Percentiles rank a stretch among this genome's conserved stretches.
These are phyloP conservation scores for Termitomyces sp. DNA, from an alignment of 768 basidiomycete species.

Conservation along the genomic window DNA sequence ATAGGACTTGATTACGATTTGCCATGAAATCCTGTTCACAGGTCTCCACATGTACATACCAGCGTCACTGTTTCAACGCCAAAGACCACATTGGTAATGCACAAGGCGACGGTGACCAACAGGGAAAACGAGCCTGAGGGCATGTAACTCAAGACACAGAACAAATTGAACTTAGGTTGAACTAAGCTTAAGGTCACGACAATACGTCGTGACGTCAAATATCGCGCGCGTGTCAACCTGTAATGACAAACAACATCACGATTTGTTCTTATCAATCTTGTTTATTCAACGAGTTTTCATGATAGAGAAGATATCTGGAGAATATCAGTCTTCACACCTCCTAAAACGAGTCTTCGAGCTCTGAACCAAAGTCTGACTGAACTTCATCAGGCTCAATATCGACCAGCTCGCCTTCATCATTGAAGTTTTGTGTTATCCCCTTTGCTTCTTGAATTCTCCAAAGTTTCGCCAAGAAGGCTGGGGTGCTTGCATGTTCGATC, in stretches of 20 bases:
- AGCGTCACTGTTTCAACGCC: constrained; percentile 43
- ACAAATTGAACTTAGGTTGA: too few species aligned
- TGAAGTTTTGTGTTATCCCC: constrained; percentile 26
- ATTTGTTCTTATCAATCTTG: too few species aligned
- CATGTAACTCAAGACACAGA: too few species aligned
- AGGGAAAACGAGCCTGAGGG: not conserved
- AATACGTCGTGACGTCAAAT: too few species aligned
- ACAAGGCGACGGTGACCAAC: not conserved
- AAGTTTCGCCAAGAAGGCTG: constrained; percentile 64
- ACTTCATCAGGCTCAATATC: constrained; percentile 38
- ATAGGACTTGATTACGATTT: not conserved
- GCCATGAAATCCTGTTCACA: not conserved
- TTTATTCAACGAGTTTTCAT: too few species aligned
- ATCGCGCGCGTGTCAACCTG: too few species aligned
- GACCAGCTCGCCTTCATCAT: constrained; percentile 58
- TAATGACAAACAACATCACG: too few species aligned
- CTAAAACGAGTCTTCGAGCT: not conserved
- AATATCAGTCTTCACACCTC: too few species aligned
- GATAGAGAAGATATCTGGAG: too few species aligned
- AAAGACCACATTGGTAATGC: not conserved
- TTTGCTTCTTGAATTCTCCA: constrained; percentile 59
- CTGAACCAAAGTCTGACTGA: constrained; percentile 25
- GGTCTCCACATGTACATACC: constrained; percentile 22
- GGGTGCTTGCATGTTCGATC: constrained; percentile 69
- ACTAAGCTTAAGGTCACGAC: too few species aligned